These are phyloP conservation scores for Reticulascus tulasneorum DNA, from an alignment of 2,329 filamentous ascomycete genomes.

Conservation along the genomic window DNA sequence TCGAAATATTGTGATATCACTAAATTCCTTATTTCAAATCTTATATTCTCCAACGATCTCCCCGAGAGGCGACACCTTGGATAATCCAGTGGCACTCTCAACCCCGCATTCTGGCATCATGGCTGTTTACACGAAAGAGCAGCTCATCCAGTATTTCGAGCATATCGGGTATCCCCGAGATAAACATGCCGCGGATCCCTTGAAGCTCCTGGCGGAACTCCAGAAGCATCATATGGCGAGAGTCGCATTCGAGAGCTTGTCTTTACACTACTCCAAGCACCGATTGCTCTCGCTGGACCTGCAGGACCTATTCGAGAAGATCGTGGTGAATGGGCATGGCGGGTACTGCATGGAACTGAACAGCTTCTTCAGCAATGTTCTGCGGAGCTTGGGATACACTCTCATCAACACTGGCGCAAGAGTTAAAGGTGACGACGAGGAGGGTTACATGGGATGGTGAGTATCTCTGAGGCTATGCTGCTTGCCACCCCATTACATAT, in stretches of 20 bases:
- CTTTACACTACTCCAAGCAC: slow-evolving; percentile 44
- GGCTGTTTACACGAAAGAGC: slow-evolving; percentile 21
- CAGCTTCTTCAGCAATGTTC: slow-evolving; percentile 39
- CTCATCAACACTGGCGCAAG: slow-evolving; percentile 46
- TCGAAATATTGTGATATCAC: too few relatives aligned
- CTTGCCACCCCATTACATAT: too few relatives aligned
- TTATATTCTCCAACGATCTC: neutral
- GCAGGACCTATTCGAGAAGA: slow-evolving; percentile 37
- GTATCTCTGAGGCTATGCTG: too few relatives aligned
- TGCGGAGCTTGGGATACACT: slow-evolving; percentile 43
- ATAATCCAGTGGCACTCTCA: neutral
- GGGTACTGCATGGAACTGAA: slow-evolving; percentile 53
- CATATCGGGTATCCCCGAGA: slow-evolving; percentile 23
- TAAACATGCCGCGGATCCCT: slow-evolving; percentile 17
- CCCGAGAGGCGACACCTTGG: neutral
- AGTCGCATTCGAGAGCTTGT: slow-evolving; percentile 52
- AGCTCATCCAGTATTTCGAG: slow-evolving; percentile 24
- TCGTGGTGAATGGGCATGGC: slow-evolving; percentile 40
- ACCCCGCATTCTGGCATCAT: slow-evolving; percentile 1
- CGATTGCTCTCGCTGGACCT: slow-evolving; percentile 33
- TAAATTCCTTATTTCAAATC: too few relatives aligned
- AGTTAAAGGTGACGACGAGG: slow-evolving; percentile 3
- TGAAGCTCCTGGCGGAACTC: slow-evolving; percentile 27
- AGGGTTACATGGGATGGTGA: slow-evolving; percentile 20
- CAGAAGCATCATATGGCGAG: slow-evolving; percentile 39